Evolutionary conservation across 1,284 basidiomycete genomes (phyloP).

Genomic region (Boletus sp.): DNA sequence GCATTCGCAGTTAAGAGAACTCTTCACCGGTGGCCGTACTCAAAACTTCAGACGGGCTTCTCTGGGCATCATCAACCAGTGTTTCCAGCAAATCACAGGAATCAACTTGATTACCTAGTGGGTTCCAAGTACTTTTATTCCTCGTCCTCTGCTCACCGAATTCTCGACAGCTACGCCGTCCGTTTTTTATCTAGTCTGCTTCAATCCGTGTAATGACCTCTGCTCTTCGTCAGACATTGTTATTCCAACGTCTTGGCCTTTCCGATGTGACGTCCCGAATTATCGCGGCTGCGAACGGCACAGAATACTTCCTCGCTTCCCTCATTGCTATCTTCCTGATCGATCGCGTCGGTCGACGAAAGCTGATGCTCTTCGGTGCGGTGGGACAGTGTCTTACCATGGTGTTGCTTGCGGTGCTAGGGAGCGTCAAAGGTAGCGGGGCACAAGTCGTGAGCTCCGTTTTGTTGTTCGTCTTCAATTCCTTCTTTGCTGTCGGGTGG

Average conservation of each 20-base stretch:
- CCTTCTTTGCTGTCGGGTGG: constrained; percentile 33
- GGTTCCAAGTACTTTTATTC: constrained; percentile 3
- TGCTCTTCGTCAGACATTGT: constrained; percentile 41
- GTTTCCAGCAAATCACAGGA: constrained; percentile 66
- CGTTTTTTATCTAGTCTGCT: constrained; percentile 13
- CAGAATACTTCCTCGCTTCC: constrained; percentile 43
- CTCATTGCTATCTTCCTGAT: constrained; percentile 33
- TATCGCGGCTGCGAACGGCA: constrained; percentile 66
- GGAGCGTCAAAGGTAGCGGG: constrained; percentile 28
- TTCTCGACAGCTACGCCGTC: constrained; percentile 33
- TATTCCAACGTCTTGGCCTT: constrained; percentile 59
- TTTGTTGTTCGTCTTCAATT: constrained; percentile 33
- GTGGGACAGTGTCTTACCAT: constrained; percentile 36
- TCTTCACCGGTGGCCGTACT: constrained; percentile 54
- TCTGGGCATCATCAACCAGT: constrained; percentile 59
- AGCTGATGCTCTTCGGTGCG: constrained; percentile 36
- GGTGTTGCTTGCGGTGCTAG: constrained; percentile 33
- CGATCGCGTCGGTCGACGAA: constrained; percentile 36
- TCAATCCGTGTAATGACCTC: neutral
- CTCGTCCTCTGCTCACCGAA: neutral
- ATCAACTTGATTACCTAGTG: constrained; percentile 64
- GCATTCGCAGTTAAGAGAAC: constrained; percentile 36
- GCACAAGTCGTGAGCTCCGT: constrained; percentile 49
- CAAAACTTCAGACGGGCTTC: constrained; percentile 63
- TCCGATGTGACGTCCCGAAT: constrained; percentile 59